phyloP scores from a whole-genome alignment of 2,329 filamentous ascomycete species.

The Fusarium musae region DNA sequence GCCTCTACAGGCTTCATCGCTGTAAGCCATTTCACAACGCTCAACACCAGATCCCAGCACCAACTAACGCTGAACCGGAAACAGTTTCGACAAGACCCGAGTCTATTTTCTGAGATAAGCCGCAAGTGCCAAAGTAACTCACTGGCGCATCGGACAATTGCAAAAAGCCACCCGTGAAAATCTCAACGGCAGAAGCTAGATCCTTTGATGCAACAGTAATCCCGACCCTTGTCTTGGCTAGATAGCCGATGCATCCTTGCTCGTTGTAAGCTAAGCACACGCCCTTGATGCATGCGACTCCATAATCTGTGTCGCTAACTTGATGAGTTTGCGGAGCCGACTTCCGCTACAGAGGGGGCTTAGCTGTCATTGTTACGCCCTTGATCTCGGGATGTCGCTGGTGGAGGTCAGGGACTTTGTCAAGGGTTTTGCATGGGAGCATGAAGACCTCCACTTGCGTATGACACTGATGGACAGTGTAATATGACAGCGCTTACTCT shows the following conservation, averaged over 20 bases:
- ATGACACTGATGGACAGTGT: neutral
- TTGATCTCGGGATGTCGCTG: neutral
- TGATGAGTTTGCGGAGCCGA: neutral
- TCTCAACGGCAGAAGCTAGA: neutral
- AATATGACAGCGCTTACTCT: neutral
- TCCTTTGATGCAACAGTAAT: constrained; percentile 10
- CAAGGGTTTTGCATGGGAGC: neutral
- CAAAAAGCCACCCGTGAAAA: neutral
- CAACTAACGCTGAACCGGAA: neutral
- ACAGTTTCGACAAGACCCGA: neutral
- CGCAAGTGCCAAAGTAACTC: neutral
- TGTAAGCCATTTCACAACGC: neutral
- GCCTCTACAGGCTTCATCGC: neutral
- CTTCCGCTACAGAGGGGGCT: neutral
- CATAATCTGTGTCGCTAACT: neutral
- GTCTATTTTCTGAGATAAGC: constrained; percentile 20
- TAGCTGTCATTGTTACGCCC: neutral
- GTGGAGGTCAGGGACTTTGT: neutral
- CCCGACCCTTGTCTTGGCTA: neutral
- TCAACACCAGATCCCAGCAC: neutral
- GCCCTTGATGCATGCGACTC: neutral
- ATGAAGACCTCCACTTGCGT: neutral
- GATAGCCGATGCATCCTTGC: constrained; percentile 8
- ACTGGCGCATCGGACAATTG: neutral
- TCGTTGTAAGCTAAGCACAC: neutral